These are phyloP conservation scores for Primulina huaijiensis DNA, from an alignment of 257 asterid genomes.

Conservation along the genomic window DNA sequence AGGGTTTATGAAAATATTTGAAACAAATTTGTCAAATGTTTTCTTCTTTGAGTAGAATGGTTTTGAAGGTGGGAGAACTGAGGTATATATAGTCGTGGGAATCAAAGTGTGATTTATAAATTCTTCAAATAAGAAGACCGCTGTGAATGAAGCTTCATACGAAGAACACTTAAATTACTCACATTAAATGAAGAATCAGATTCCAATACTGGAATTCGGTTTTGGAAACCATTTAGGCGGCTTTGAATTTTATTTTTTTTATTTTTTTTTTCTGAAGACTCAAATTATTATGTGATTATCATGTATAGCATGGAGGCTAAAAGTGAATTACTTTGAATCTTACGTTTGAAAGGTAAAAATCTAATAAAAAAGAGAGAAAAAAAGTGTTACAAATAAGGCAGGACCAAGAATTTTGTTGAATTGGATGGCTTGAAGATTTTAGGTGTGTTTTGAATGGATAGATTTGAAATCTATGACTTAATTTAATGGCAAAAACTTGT, in stretches of 20 bases:
- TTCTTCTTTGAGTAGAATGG: constrained; percentile 23
- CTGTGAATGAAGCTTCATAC: constrained; percentile 33
- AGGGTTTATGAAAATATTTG: background rate
- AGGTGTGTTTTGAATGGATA: background rate
- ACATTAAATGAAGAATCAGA: background rate
- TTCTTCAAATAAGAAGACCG: constrained; percentile 1
- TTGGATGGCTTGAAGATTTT: background rate
- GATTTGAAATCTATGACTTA: too few relatives aligned
- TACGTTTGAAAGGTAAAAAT: background rate
- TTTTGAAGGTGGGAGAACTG: constrained; percentile 6
- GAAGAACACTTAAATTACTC: constrained; percentile 26
- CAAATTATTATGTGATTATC: constrained; percentile 21
- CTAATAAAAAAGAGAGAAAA: too few relatives aligned
- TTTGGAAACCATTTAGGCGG: constrained; percentile 24
- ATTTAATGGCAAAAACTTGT: too few relatives aligned
- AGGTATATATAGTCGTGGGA: constrained; percentile 30
- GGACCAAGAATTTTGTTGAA: background rate
- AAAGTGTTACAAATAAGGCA: background rate
- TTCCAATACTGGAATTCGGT: constrained; percentile 7
- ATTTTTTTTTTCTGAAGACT: background rate
- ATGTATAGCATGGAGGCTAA: background rate
- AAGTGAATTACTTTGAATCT: constrained; percentile 20
- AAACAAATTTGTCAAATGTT: background rate
- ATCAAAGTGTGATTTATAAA: background rate
- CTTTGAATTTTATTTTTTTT: constrained; percentile 14